Evolutionary conservation across 306 rosid genomes (phyloP).

Genomic region (Ormosia emarginata): DNA sequence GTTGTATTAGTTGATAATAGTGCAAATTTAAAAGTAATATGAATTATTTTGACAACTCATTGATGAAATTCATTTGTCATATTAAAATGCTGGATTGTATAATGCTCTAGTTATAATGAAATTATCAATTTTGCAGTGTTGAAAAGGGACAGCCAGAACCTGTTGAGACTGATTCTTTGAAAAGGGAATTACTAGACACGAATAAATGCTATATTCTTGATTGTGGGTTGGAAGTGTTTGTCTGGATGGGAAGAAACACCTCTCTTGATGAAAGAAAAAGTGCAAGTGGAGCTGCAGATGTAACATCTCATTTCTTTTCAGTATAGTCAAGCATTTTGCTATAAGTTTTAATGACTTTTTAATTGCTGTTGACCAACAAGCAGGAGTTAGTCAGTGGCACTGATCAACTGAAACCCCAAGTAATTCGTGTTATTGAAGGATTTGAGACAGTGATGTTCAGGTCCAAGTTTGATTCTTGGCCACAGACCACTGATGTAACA

Average conservation of each 20-base stretch:
- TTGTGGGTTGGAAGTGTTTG: slow-evolving; percentile 76
- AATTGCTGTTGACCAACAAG: slow-evolving; percentile 19
- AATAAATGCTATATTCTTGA: slow-evolving; percentile 76
- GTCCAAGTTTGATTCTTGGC: slow-evolving; percentile 84
- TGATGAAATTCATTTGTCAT: slow-evolving; percentile 2
- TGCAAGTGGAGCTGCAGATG: slow-evolving; percentile 86
- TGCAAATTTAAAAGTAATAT: background rate
- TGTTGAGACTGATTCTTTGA: slow-evolving; percentile 56
- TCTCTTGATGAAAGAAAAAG: slow-evolving; percentile 80
- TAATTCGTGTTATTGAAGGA: slow-evolving; percentile 88
- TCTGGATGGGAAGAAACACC: slow-evolving; percentile 93
- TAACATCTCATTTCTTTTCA: slow-evolving; percentile 27
- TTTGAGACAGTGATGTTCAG: slow-evolving; percentile 82
- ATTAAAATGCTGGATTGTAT: background rate
- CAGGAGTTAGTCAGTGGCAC: slow-evolving; percentile 60
- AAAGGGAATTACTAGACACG: slow-evolving; percentile 70
- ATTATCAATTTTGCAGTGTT: slow-evolving; percentile 47
- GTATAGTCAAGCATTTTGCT: slow-evolving; percentile 4
- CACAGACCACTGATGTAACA: slow-evolving; percentile 60
- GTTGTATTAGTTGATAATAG: background rate
- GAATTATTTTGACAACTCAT: background rate
- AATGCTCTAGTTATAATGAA: slow-evolving; percentile 14
- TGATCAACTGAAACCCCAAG: slow-evolving; percentile 61
- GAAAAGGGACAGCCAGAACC: slow-evolving; percentile 69
- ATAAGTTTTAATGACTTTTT: slow-evolving; percentile 17